Conservation (phyloP, 202 grass and related monocot genomes). For the Sporobolus alterniflorus region DNA sequence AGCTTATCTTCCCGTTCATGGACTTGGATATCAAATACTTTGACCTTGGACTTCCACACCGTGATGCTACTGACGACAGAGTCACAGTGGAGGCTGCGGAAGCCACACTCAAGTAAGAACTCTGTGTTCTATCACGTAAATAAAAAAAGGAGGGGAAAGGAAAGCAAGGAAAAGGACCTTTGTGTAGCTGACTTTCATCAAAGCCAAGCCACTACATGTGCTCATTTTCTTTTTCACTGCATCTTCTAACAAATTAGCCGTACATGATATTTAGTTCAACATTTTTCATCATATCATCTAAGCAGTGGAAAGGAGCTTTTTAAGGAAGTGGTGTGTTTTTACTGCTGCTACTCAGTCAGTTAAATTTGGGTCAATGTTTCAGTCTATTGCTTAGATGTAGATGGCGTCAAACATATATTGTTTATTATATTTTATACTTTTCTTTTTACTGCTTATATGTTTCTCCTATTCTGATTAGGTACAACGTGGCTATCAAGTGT, state of each 20-base stretch:
- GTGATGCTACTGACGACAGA: conserved; percentile 79
- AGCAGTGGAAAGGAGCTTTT: not conserved
- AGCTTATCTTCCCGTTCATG: conserved; percentile 81
- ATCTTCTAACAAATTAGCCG: not conserved
- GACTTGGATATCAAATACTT: conserved; percentile 89
- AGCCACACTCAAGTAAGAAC: conserved; percentile 74
- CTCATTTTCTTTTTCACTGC: not conserved
- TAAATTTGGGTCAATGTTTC: not conserved
- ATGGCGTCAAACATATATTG: not conserved
- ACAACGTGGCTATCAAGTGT: conserved; percentile 94
- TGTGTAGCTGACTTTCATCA: not conserved
- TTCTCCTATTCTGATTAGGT: conserved; percentile 42
- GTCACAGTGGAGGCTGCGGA: conserved; percentile 81
- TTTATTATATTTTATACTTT: not conserved
- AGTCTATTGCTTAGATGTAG: not conserved
- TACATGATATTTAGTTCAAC: not conserved
- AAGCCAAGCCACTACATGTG: not conserved
- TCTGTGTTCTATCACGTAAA: not conserved
- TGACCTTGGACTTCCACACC: conserved; percentile 70
- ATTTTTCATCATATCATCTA: not conserved
- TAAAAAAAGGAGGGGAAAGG: too few relatives aligned
- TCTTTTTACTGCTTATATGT: conserved; percentile 11
- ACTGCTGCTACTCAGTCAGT: not conserved
- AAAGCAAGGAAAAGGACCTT: not conserved
- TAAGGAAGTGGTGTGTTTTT: not conserved